Percentiles rank a stretch among this genome's conserved stretches.
phyloP scores from a whole-genome alignment of 305 asterid genomes.

The Fraxinus ornus region DNA sequence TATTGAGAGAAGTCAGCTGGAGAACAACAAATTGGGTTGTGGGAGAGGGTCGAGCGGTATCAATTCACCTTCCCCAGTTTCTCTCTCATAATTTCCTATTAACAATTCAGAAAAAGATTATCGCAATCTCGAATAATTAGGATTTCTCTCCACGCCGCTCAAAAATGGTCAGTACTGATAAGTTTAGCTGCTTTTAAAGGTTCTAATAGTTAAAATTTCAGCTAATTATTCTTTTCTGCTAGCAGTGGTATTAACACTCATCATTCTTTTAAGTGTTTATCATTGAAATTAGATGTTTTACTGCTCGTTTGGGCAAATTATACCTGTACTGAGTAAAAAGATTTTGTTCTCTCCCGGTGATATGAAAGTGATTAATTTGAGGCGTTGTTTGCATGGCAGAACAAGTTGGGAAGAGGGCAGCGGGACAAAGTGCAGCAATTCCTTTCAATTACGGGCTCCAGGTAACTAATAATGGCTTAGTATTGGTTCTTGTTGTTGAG shows the following conservation, averaged over 20 bases:
- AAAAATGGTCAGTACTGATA: constrained; percentile 36
- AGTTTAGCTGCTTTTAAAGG: not conserved
- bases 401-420: constrained; percentile 87
- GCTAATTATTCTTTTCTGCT: constrained; percentile 16
- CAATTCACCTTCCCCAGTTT: not conserved
- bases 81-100: not conserved
- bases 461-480: constrained; percentile 35
- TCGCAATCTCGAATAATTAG: constrained; percentile 19
- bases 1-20: not conserved
- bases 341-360: not conserved
- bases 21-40: not conserved
- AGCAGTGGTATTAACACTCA: constrained; percentile 2
- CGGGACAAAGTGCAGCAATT: constrained; percentile 95
- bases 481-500: not conserved
- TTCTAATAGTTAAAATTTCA: not conserved
- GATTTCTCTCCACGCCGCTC: constrained; percentile 24
- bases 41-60: not conserved
- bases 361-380: constrained; percentile 13
- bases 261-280: constrained; percentile 4
- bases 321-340: not conserved
- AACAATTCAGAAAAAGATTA: not conserved
- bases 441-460: constrained; percentile 84
- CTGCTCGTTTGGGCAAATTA: not conserved
- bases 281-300: not conserved
- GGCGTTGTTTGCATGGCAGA: constrained; percentile 47